Evolutionary conservation across 805 yeast species (phyloP), one percentile per base, ranked within the genome.

Genomic region (Yarrowia sp.): DNA sequence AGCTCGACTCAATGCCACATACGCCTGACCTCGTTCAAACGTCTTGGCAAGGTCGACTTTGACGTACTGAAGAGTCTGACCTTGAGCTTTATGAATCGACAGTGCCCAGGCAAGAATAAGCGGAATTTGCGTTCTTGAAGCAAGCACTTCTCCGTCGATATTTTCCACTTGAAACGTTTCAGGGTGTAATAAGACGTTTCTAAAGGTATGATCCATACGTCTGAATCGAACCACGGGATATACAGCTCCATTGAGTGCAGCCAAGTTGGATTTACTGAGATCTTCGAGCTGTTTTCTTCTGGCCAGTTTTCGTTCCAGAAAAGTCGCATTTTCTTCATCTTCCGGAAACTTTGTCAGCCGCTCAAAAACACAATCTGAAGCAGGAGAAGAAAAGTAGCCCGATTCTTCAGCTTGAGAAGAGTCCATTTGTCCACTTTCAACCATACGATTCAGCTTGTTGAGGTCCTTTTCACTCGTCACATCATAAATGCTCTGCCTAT

Each of bases 31-130:
- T 63, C 84, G 86, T 72, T 92, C 98, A 75, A 93, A 93, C 1
- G 89, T 85, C 65, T 81, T 80, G 41, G 81, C 79, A 67, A 93
- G 80, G 73, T 95, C 96, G 6, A 93, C 96, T 67, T 82, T 82
- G 4, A 90, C 92, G 65, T 83, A 80, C 4, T 87, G 86, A 48
- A 92, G 75, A 0, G 98, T 89, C 75, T 93, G 92, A 0, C 99
- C 99, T 74, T 93, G 99, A 0, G 98, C 86, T 76, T 95, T 93
- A 74, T 95, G 99, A 50, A 95, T 92, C 0, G 98, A 92, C 48
- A 95, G 76, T 0, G 99, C 92, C 98, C 98, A 95, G 0, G 99
- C 96, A n/a, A 92, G 78, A 70, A 93, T 86, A 63, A 95, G 77
- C 0, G 99, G 99, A 1, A 95, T 69, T 72, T 95, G 99, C 0